Evolutionary conservation across 768 basidiomycete species (phyloP).

Genomic region (Xerocomus potaroensis): DNA sequence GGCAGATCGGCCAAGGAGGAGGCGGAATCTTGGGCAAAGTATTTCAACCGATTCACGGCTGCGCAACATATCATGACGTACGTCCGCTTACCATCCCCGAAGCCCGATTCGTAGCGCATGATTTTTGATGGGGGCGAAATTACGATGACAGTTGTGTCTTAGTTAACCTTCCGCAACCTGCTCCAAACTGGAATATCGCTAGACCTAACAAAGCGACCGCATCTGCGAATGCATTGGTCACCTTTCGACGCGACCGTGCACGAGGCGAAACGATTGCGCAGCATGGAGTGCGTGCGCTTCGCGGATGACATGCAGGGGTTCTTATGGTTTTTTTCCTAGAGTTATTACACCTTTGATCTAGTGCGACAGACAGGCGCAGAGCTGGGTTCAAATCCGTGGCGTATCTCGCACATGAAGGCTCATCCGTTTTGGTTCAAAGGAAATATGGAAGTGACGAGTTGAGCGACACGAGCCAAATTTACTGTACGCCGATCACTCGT

Average conservation of each 20-base stretch:
- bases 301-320: neutral
- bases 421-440: conserved; percentile 29
- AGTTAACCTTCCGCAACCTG: conserved; percentile 26
- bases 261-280: conserved; percentile 21
- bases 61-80: conserved; percentile 24
- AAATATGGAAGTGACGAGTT: conserved; percentile 23
- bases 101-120: no score
- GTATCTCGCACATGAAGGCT: conserved; percentile 23
- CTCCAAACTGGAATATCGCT: conserved; percentile 16
- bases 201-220: conserved; percentile 18
- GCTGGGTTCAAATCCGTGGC: conserved; percentile 20
- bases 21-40: conserved; percentile 20
- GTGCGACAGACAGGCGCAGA: conserved; percentile 12
- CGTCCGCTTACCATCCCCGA: neutral
- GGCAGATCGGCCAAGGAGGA: conserved; percentile 15
- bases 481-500: no score
- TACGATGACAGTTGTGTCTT: conserved; percentile 15
- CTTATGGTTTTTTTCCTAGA: conserved; percentile 3
- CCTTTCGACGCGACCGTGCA: conserved; percentile 22
- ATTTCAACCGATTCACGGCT: conserved; percentile 20
- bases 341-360: conserved; percentile 26
- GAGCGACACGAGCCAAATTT: no score
- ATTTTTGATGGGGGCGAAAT: neutral
- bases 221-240: conserved; percentile 23
- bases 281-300: conserved; percentile 19